Evolutionary conservation across 2,329 filamentous ascomycete genomes (phyloP).

Genomic region (Exophiala viscosa): DNA sequence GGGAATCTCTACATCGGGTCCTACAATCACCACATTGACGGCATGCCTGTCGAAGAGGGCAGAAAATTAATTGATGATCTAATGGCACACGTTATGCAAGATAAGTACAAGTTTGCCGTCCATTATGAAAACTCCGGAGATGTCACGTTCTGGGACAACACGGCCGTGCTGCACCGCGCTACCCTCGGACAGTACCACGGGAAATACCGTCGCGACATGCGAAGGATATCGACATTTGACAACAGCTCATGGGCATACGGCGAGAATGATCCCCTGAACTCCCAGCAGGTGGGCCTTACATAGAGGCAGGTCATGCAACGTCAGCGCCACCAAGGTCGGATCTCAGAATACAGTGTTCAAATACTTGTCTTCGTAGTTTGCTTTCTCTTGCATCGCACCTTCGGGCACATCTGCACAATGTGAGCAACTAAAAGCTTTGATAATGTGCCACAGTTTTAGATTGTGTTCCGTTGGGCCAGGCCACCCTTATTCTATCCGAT

Average conservation of each 20-base stretch:
- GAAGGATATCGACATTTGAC: slow-evolving; percentile 1
- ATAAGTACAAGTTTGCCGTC: slow-evolving; percentile 1
- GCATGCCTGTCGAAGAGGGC: slow-evolving; percentile 1
- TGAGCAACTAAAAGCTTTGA: too few species aligned
- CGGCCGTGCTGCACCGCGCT: slow-evolving; percentile 5
- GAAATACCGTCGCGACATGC: slow-evolving; percentile 6
- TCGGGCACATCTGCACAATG: too few species aligned
- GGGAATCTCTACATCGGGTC: slow-evolving; percentile 7
- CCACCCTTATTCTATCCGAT: too few species aligned
- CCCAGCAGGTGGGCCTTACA: slow-evolving; percentile 6
- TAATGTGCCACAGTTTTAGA: too few species aligned
- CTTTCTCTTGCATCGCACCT: too few species aligned
- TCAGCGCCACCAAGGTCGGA: too few species aligned
- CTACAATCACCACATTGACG: slow-evolving; percentile 6
- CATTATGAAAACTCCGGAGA: slow-evolving; percentile 2
- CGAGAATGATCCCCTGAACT: not conserved
- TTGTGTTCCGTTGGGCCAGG: too few species aligned
- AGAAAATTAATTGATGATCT: not conserved
- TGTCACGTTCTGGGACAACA: slow-evolving; percentile 8
- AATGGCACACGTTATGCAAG: not conserved
- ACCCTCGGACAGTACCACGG: not conserved
- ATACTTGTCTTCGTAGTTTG: too few species aligned
- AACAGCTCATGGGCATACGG: slow-evolving; percentile 2
- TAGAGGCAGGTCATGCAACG: not conserved
- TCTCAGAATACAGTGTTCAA: too few species aligned